Conservation (phyloP, 192 early-diverging fungal genomes). For the Umbelopsis sp. region DNA sequence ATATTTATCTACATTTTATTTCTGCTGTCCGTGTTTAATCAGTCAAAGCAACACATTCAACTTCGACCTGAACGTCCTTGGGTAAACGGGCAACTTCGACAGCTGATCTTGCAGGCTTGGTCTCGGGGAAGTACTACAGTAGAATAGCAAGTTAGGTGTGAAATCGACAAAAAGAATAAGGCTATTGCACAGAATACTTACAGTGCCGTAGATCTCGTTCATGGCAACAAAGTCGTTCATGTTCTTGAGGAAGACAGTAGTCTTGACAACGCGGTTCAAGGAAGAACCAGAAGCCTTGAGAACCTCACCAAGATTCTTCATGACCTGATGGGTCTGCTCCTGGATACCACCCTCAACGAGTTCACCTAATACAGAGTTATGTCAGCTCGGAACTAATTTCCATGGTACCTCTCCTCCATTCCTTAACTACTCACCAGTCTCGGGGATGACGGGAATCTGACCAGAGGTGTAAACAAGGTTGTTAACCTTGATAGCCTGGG, state of each 20-base stretch:
- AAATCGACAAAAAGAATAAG: not conserved
- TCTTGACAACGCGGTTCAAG: slow-evolving; percentile 90
- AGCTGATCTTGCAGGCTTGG: slow-evolving; percentile 71
- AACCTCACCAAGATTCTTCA: slow-evolving; percentile 86
- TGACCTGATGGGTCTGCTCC: slow-evolving; percentile 54
- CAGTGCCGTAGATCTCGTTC: slow-evolving; percentile 87
- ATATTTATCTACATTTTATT: not conserved
- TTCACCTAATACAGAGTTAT: slow-evolving; percentile 4
- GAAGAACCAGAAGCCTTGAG: slow-evolving; percentile 78
- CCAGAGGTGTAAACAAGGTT: slow-evolving; percentile 84
- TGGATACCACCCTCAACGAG: slow-evolving; percentile 33
- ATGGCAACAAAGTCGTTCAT: slow-evolving; percentile 90
- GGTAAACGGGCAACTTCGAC: slow-evolving; percentile 94
- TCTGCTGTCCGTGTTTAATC: slow-evolving; percentile 32
- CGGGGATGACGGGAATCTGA: slow-evolving; percentile 74
- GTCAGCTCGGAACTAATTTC: not conserved
- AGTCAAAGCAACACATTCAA: slow-evolving; percentile 85
- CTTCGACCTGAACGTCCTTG: slow-evolving; percentile 88
- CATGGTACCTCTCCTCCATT: too few relatives aligned
- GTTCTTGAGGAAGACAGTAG: slow-evolving; percentile 92
- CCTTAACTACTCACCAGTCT: slow-evolving; percentile 58
- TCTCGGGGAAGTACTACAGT: slow-evolving; percentile 56
- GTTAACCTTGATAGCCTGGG: slow-evolving; percentile 80
- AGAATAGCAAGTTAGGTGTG: too few relatives aligned
- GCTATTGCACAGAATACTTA: slow-evolving; percentile 26